These are phyloP conservation scores for Solanum hybrid DNA, from an alignment of 305 asterid species.

Conservation along the genomic window DNA sequence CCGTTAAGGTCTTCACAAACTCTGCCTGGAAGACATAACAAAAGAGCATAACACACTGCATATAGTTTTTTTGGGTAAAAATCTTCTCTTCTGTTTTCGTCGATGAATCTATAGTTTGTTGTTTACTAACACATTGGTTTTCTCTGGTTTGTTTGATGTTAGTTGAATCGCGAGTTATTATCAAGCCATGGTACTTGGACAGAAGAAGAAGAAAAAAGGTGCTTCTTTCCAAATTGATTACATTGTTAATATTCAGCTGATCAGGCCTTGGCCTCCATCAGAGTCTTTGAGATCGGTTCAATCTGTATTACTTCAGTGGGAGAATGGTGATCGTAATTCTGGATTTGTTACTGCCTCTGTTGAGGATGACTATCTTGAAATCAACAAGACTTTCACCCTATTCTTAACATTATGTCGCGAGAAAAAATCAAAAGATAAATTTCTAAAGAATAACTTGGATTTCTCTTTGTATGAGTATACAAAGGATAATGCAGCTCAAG, in stretches of 20 bases:
- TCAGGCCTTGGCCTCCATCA: slow-evolving; percentile 93
- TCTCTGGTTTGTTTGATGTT: not conserved
- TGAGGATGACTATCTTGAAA: slow-evolving; percentile 45
- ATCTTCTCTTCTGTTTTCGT: not conserved
- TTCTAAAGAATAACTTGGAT: slow-evolving; percentile 55
- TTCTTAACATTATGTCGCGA: slow-evolving; percentile 38
- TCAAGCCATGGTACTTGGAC: slow-evolving; percentile 67
- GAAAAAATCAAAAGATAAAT: slow-evolving; percentile 37
- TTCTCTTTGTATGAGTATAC: slow-evolving; percentile 61
- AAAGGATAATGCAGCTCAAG: slow-evolving; percentile 52
- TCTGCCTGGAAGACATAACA: not conserved
- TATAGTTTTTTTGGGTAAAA: not conserved
- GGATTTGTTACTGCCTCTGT: slow-evolving; percentile 59
- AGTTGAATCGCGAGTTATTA: not conserved
- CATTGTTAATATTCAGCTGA: slow-evolving; percentile 45
- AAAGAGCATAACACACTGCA: not conserved
- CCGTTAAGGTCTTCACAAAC: not conserved
- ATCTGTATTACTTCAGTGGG: slow-evolving; percentile 80
- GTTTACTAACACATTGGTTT: not conserved
- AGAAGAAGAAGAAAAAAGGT: slow-evolving; percentile 55
- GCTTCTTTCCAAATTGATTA: slow-evolving; percentile 42
- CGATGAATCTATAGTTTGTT: not conserved
- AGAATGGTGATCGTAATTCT: slow-evolving; percentile 47
- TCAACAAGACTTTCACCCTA: slow-evolving; percentile 57
- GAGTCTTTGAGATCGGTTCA: slow-evolving; percentile 58